Conservation (phyloP, 345 rosid genomes). For the Isatis tinctoria region DNA sequence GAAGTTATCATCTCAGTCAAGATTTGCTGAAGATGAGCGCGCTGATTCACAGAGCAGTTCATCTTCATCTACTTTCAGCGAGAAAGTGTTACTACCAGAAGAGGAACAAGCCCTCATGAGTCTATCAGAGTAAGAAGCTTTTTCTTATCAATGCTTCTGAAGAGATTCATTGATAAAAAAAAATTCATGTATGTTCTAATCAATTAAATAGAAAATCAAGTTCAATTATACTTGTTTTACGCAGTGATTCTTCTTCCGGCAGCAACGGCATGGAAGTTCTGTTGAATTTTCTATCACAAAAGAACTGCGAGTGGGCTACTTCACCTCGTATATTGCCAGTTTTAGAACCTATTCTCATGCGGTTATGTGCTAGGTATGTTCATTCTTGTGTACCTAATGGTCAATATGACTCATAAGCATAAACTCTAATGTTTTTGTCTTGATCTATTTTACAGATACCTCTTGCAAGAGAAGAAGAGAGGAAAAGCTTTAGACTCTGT, state of each 20-base stretch:
- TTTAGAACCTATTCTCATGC: constrained; percentile 64
- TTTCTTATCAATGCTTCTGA: background rate
- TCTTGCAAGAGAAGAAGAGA: constrained; percentile 88
- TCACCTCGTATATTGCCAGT: constrained; percentile 45
- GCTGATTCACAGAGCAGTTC: constrained; percentile 33
- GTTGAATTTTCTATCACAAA: constrained; percentile 46
- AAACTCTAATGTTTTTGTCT: background rate
- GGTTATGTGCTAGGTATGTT: constrained; percentile 76
- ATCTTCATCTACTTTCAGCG: constrained; percentile 55
- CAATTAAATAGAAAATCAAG: background rate
- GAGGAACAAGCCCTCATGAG: constrained; percentile 75
- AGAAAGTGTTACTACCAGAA: constrained; percentile 70
- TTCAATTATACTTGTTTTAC: background rate
- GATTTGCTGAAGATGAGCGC: constrained; percentile 43
- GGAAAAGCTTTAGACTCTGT: constrained; percentile 96
- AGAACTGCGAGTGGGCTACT: constrained; percentile 52
- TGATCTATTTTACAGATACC: constrained; percentile 50
- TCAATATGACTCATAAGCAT: background rate
- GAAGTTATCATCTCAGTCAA: constrained; percentile 75
- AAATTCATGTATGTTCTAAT: background rate
- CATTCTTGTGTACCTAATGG: background rate
- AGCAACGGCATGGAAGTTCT: constrained; percentile 73
- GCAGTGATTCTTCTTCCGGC: constrained; percentile 49
- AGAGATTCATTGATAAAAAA: background rate
- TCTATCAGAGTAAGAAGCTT: constrained; percentile 42